Percentiles rank a stretch among this genome's conserved stretches.
Evolutionary conservation across 805 yeast genomes (phyloP).

Genomic region (Hanseniaspora meyeri): DNA sequence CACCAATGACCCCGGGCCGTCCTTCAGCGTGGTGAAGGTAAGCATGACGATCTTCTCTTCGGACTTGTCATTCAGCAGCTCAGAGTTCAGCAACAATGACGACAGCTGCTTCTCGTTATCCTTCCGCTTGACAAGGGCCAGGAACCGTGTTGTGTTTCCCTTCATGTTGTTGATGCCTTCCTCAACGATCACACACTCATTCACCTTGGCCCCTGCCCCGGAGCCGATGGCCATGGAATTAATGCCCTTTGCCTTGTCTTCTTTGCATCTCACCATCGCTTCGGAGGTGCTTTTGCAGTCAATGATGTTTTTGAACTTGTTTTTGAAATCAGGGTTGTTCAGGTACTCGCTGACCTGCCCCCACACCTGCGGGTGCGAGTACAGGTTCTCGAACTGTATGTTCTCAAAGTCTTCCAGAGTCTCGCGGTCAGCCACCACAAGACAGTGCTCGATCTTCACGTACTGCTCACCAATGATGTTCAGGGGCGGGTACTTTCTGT

Average conservation of each 20-base stretch:
- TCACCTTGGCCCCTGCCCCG: slow-evolving; percentile 48
- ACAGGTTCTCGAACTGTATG: slow-evolving; percentile 38
- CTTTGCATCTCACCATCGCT: slow-evolving; percentile 58
- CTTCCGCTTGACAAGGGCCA: slow-evolving; percentile 36
- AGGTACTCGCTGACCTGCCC: slow-evolving; percentile 68
- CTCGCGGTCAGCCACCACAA: slow-evolving; percentile 26
- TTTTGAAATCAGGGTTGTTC: slow-evolving; percentile 21
- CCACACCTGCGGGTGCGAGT: slow-evolving; percentile 98
- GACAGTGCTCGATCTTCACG: slow-evolving; percentile 71
- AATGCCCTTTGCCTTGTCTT: slow-evolving; percentile 25
- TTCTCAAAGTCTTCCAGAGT: not conserved
- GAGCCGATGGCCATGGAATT: slow-evolving; percentile 64
- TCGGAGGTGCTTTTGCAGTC: slow-evolving; percentile 73
- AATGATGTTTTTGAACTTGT: slow-evolving; percentile 31
- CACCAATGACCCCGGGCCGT: slow-evolving; percentile 65
- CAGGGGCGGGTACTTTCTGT: slow-evolving; percentile 30
- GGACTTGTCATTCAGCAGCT: not conserved
- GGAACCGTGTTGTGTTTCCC: slow-evolving; percentile 76
- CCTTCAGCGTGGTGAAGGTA: slow-evolving; percentile 52
- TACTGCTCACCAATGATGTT: slow-evolving; percentile 63
- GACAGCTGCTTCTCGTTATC: not conserved
- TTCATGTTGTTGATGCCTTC: slow-evolving; percentile 55
- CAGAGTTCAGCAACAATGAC: not conserved
- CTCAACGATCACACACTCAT: slow-evolving; percentile 43
- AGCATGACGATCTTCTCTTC: slow-evolving; percentile 36